Conservation (phyloP, 768 basidiomycete species). For the Rhizopogon salebrosus region DNA sequence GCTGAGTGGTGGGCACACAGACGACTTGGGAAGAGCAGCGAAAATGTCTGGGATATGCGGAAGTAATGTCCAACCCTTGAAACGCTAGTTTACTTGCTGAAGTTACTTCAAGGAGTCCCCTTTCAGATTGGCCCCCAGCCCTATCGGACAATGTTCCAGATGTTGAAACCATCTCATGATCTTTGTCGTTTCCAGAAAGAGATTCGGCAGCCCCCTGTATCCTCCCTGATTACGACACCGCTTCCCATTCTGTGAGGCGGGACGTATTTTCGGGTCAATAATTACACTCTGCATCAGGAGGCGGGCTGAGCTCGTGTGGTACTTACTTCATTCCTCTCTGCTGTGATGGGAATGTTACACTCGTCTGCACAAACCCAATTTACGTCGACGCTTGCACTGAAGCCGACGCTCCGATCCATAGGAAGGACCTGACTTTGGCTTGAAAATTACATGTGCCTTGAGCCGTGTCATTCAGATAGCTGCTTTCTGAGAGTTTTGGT, state of each 20-base stretch:
- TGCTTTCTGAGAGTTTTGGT: too few relatives aligned
- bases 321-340: background rate
- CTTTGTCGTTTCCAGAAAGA: background rate
- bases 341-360: background rate
- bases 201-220: background rate
- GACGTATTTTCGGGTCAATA: too few relatives aligned
- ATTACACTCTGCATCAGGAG: too few relatives aligned
- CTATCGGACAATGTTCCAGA: constrained; percentile 17
- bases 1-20: constrained; percentile 95
- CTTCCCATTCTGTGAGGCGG: too few relatives aligned
- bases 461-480: too few relatives aligned
- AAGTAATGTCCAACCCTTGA: constrained; percentile 46
- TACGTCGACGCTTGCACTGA: too few relatives aligned
- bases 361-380: background rate
- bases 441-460: too few relatives aligned
- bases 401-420: too few relatives aligned
- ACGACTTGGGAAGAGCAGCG: constrained; percentile 75
- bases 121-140: constrained; percentile 24
- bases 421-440: too few relatives aligned
- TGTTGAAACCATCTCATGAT: constrained; percentile 18
- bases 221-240: background rate
- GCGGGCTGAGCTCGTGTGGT: too few relatives aligned
- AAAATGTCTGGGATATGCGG: constrained; percentile 91
- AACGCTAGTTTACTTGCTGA: background rate
- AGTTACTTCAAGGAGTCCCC: constrained; percentile 4